A percentile compares a stretch with the other conserved stretches of the same genome.
These are phyloP conservation scores for Prunella vulgaris DNA, from an alignment of 257 asterid genomes.

Conservation along the genomic window DNA sequence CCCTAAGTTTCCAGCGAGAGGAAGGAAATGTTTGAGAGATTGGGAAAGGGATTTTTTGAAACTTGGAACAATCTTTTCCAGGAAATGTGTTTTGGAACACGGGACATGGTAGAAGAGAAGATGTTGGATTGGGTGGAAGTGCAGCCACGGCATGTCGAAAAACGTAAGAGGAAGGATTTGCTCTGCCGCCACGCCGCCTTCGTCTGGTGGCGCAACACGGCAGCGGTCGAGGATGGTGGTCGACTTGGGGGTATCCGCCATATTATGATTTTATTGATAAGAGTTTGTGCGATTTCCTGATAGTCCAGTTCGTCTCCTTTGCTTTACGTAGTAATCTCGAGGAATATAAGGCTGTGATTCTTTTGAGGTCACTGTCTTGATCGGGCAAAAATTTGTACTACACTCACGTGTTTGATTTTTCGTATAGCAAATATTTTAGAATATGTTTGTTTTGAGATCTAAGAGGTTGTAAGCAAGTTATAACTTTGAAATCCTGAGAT, in stretches of 20 bases:
- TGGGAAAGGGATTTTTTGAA: constrained; percentile 38
- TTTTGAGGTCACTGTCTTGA: too few species aligned
- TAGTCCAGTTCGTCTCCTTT: neutral
- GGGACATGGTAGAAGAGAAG: constrained; percentile 42
- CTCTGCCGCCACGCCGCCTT: constrained; percentile 16
- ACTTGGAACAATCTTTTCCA: constrained; percentile 28
- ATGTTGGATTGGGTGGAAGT: constrained; percentile 35
- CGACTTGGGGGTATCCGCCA: neutral
- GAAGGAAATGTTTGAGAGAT: constrained; percentile 39
- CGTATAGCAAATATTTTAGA: too few species aligned
- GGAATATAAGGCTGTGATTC: neutral
- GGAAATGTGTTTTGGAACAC: constrained; percentile 29
- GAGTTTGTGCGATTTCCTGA: neutral
- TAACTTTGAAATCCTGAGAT: too few species aligned
- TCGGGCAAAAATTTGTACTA: too few species aligned
- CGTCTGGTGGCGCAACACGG: constrained; percentile 29
- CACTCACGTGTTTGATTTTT: too few species aligned
- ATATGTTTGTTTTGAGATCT: too few species aligned
- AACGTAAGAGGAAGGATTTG: constrained; percentile 29
- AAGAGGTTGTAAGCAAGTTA: too few species aligned
- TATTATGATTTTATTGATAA: neutral
- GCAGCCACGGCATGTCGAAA: constrained; percentile 33
- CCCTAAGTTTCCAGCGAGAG: constrained; percentile 37
- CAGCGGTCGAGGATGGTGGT: constrained; percentile 25
- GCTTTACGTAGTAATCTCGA: neutral